Conservation (phyloP, 2,329 filamentous ascomycete species). For the Huntiella bhutanensis region DNA sequence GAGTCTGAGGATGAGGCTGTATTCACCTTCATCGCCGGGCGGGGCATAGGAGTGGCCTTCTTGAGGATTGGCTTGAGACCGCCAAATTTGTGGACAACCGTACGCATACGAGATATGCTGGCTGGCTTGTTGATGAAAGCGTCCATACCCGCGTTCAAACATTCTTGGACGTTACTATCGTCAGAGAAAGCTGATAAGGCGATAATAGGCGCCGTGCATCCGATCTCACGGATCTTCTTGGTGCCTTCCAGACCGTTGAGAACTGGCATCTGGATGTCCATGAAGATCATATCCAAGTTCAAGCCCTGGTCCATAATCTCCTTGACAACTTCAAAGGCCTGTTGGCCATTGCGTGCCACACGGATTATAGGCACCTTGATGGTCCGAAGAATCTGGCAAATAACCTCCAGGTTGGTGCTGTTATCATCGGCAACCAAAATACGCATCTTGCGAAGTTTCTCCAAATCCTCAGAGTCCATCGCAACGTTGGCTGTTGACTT, state of each 20-base stretch:
- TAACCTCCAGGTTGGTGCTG: constrained; percentile 37
- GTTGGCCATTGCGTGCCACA: constrained; percentile 69
- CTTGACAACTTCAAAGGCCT: constrained; percentile 74
- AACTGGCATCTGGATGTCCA: constrained; percentile 94
- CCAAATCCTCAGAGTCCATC: too few relatives aligned
- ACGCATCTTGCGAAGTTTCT: constrained; percentile 27
- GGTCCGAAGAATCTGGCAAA: constrained; percentile 48
- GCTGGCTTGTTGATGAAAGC: constrained; percentile 56
- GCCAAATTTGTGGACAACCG: constrained; percentile 21
- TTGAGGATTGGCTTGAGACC: constrained; percentile 72
- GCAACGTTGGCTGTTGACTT: too few relatives aligned
- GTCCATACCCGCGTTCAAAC: constrained; percentile 80
- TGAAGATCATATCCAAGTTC: constrained; percentile 76
- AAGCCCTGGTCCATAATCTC: constrained; percentile 55
- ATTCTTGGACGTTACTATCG: constrained; percentile 72
- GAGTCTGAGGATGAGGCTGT: not conserved
- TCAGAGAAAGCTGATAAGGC: constrained; percentile 81
- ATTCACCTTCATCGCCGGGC: not conserved
- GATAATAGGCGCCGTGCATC: constrained; percentile 75
- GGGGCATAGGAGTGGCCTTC: constrained; percentile 58
- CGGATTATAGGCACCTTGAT: constrained; percentile 75
- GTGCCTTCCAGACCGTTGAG: constrained; percentile 79
- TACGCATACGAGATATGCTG: constrained; percentile 38
- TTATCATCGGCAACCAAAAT: constrained; percentile 69
- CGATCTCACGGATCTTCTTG: constrained; percentile 64